Base-by-base conservation (phyloP, 768 basidiomycete genomes). In the Tricholomella constricta region DNA sequence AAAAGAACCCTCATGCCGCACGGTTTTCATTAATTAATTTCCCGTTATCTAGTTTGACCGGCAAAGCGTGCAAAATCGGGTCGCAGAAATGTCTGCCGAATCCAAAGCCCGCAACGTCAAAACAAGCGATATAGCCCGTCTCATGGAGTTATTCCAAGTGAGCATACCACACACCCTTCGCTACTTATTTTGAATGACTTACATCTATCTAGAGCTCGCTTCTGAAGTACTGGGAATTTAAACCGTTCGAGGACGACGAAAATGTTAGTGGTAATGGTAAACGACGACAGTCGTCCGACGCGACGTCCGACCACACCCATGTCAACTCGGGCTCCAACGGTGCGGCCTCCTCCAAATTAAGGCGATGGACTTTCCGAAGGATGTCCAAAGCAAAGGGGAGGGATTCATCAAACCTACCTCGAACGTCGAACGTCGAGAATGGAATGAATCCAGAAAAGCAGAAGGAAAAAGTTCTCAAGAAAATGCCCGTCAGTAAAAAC, bases 101-200 rank as follows among this genome's bases (percentile, higher is more conserved):
- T 68, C 75, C 0, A 78, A 77, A 44, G 73, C 76, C 37, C 73
- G 71, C 4, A 66, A 66, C 49, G 78, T 93, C 51, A 83, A 80
- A 66, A 89, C 90, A 2, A 86, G 88, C 59, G 91, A 94, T 60
- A 74, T 93, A 35, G 88, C 91, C 6, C 78, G 89, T 17, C 72
- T 93, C 14, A 90, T 94, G 88, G 91, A 92, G 60, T 69, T 92
- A 2, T 91, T 92, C 62, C 91, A 91, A 72, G 88, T 81, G 54
- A 51, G 68, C 46, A 32, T 43, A 12, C 8, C 43, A 12, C 6
- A 9, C 49, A 26, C 19, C 29, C 15, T n/a, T 41, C 32, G 42
- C 2, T 29, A 11, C 9, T 10, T 14, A 35, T 15, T 42, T 32
- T 10, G 29, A n/a, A 29, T 3, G 19, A 44, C 25, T 25, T 7